Conservation (phyloP, 345 rosid species). For the Eutrema japonicum region DNA sequence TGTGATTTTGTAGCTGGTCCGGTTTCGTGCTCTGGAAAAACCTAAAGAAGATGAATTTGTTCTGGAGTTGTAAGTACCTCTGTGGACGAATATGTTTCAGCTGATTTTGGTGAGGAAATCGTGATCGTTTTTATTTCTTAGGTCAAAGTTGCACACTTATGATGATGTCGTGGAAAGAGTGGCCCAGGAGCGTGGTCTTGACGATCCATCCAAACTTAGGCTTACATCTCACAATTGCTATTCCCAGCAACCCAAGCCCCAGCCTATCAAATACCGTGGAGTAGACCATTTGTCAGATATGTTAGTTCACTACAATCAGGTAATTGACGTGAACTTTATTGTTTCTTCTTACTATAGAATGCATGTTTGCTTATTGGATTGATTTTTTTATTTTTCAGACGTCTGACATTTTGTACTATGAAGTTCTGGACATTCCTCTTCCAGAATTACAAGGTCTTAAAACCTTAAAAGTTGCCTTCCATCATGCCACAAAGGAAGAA, state of each 20-base stretch:
- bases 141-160: slow-evolving; percentile 90
- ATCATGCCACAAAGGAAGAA: slow-evolving; percentile 80
- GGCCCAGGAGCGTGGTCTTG: slow-evolving; percentile 79
- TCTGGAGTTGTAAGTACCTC: slow-evolving; percentile 81
- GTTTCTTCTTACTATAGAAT: slow-evolving; percentile 25
- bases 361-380: slow-evolving; percentile 36
- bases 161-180: slow-evolving; percentile 95
- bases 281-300: slow-evolving; percentile 85
- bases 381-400: slow-evolving; percentile 49
- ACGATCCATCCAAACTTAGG: slow-evolving; percentile 88
- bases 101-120: slow-evolving; percentile 19
- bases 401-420: slow-evolving; percentile 90
- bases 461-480: slow-evolving; percentile 85
- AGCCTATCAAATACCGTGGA: slow-evolving; percentile 87
- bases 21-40: slow-evolving; percentile 82
- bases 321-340: slow-evolving; percentile 31
- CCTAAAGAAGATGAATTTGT: slow-evolving; percentile 90
- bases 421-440: slow-evolving; percentile 94
- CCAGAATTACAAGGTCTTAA: slow-evolving; percentile 93
- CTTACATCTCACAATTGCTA: slow-evolving; percentile 98
- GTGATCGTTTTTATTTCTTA: slow-evolving; percentile 39
- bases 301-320: slow-evolving; percentile 95
- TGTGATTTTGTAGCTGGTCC: slow-evolving; percentile 66
- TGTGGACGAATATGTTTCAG: slow-evolving; percentile 29
- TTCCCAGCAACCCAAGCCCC: slow-evolving; percentile 99